Evolutionary conservation across 305 asterid species (phyloP).

Genomic region (Euphrasia arctica): DNA sequence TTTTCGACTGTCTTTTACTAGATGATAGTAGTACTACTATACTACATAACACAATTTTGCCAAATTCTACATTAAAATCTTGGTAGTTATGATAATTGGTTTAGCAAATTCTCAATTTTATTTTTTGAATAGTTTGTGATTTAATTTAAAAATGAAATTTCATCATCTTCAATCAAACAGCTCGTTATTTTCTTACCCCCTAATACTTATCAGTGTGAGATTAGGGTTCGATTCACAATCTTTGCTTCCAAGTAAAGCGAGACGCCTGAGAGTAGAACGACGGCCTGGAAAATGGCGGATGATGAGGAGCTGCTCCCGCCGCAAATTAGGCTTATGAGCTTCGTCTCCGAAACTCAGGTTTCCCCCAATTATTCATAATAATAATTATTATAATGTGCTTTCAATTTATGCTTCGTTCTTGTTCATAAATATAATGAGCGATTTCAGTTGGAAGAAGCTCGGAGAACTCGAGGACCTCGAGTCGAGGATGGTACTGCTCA

Average conservation of each 20-base stretch:
- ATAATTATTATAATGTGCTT: too few species aligned
- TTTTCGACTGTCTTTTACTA: too few species aligned
- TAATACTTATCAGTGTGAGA: too few species aligned
- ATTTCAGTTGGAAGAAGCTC: slow-evolving; percentile 73
- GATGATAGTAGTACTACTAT: too few species aligned
- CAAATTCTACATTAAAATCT: too few species aligned
- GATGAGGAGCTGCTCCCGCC: slow-evolving; percentile 40
- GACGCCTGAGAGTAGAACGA: slow-evolving; percentile 8
- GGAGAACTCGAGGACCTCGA: slow-evolving; percentile 76
- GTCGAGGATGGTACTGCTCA: slow-evolving; percentile 98
- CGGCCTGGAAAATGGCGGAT: slow-evolving; percentile 46
- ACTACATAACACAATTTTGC: too few species aligned
- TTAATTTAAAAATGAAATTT: too few species aligned
- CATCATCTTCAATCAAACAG: too few species aligned
- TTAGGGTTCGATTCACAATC: not conserved
- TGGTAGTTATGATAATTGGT: too few species aligned
- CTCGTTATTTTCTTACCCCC: too few species aligned
- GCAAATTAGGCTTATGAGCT: slow-evolving; percentile 72
- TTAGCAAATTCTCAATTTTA: too few species aligned
- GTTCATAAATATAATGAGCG: not conserved
- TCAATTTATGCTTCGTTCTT: not conserved
- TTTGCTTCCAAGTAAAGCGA: slow-evolving; percentile 2
- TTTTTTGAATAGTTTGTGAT: too few species aligned
- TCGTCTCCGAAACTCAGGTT: slow-evolving; percentile 93
- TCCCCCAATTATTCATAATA: slow-evolving; percentile 10